Percentiles rank a stretch among this genome's conserved stretches.
Conservation (phyloP, 768 basidiomycete genomes). For the Lyophyllum semitale region DNA sequence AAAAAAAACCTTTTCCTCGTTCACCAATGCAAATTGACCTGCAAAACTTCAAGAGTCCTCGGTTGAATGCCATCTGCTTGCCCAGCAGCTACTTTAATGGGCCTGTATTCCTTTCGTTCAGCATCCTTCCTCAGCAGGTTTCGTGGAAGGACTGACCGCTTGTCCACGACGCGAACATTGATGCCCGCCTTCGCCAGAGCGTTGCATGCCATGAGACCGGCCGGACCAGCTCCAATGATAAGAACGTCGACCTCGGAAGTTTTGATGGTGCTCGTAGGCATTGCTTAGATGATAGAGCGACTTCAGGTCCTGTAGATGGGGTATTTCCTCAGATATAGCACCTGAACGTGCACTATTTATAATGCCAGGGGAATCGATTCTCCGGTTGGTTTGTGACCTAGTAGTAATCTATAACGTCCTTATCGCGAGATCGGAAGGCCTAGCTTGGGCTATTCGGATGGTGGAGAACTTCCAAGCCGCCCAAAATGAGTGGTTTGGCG, state of each 20-base stretch:
- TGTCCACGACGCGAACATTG: constrained; percentile 60
- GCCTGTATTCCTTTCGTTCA: constrained; percentile 28
- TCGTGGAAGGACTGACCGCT: constrained; percentile 39
- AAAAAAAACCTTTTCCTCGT: background rate
- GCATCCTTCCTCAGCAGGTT: background rate
- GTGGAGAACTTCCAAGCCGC: background rate
- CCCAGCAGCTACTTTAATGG: constrained; percentile 50
- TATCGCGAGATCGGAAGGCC: background rate
- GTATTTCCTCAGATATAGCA: background rate
- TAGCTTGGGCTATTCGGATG: background rate
- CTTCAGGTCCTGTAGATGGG: background rate
- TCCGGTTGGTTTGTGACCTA: too few relatives aligned
- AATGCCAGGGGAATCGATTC: background rate
- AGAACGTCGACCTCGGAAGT: constrained; percentile 58
- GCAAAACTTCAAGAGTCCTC: constrained; percentile 53
- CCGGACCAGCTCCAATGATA: constrained; percentile 61
- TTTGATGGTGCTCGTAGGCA: constrained; percentile 25
- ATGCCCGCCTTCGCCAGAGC: constrained; percentile 59
- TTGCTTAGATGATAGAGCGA: constrained; percentile 5
- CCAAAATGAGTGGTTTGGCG: constrained; percentile 3
- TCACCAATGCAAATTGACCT: constrained; percentile 32
- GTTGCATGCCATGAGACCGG: constrained; percentile 70
- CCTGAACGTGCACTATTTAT: background rate
- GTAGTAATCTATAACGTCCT: background rate
- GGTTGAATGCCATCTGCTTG: constrained; percentile 66